A percentile compares a stretch with the other conserved stretches of the same genome.
These are phyloP conservation scores for Penicillium verrucosum DNA, from an alignment of 2,329 filamentous ascomycete species.

Conservation along the genomic window DNA sequence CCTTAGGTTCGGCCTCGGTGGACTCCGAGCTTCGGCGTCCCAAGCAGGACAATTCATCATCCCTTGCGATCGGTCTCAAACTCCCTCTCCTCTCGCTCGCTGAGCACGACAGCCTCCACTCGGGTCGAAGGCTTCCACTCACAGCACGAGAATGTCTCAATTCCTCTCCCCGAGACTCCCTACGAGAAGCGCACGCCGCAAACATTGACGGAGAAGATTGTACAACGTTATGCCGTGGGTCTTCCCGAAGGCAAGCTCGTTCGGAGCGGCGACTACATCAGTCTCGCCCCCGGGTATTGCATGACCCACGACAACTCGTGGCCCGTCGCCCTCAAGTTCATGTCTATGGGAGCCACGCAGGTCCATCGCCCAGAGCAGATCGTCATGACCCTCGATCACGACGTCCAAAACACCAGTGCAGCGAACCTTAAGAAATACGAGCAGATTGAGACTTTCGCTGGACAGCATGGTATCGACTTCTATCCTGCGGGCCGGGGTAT, in stretches of 20 bases:
- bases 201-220: slow-evolving; percentile 89
- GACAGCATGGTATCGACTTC: slow-evolving; percentile 71
- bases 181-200: slow-evolving; percentile 51
- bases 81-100: not conserved
- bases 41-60: not conserved
- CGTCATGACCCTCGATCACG: slow-evolving; percentile 82
- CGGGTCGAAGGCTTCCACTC: not conserved
- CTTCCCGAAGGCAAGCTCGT: slow-evolving; percentile 73
- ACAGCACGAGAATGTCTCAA: not conserved
- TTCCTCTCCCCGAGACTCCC: not conserved
- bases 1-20: not conserved
- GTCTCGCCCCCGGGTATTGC: slow-evolving; percentile 65
- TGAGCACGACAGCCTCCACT: not conserved
- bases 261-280: slow-evolving; percentile 78
- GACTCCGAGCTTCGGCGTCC: not conserved
- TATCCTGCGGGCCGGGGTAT: slow-evolving; percentile 77
- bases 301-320: slow-evolving; percentile 88
- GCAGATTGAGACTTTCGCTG: slow-evolving; percentile 78
- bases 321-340: slow-evolving; percentile 75
- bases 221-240: slow-evolving; percentile 76
- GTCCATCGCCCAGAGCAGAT: slow-evolving; percentile 70
- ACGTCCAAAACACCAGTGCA: slow-evolving; percentile 78
- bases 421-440: slow-evolving; percentile 78
- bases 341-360: slow-evolving; percentile 73
- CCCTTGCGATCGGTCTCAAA: not conserved